Evolutionary conservation across 2,329 filamentous ascomycete genomes (phyloP).

Genomic region (Trichoderma sp.): DNA sequence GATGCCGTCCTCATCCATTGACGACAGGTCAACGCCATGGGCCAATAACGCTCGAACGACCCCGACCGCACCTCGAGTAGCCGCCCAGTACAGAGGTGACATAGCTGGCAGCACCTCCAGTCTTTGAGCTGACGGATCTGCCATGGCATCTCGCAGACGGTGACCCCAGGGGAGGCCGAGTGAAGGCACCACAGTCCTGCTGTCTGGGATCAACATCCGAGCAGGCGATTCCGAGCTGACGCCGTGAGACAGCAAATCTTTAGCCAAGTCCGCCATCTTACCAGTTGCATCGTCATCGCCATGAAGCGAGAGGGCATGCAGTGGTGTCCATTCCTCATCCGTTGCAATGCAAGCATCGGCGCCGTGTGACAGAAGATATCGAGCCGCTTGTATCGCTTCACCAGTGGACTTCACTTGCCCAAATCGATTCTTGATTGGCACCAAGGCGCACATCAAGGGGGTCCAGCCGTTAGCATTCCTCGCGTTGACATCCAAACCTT

Average conservation of each 20-base stretch:
- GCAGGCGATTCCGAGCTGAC: constrained; percentile 25
- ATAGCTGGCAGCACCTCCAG: not conserved
- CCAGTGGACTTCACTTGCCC: not conserved
- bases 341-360: constrained; percentile 32
- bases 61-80: constrained; percentile 4
- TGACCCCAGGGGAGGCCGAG: not conserved
- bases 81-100: constrained; percentile 25
- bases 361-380: constrained; percentile 34
- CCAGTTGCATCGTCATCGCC: constrained; percentile 4
- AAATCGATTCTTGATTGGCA: constrained; percentile 7
- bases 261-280: constrained; percentile 22
- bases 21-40: constrained; percentile 24
- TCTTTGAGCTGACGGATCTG: not conserved
- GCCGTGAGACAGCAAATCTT: constrained; percentile 27
- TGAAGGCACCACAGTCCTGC: not conserved
- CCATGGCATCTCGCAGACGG: not conserved
- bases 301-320: constrained; percentile 33
- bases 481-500: constrained; percentile 33
- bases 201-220: constrained; percentile 16
- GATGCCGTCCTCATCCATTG: not conserved
- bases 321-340: constrained; percentile 35
- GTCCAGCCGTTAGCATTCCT: constrained; percentile 37
- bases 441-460: constrained; percentile 37
- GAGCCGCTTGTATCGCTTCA: constrained; percentile 27
- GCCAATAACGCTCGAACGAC: constrained; percentile 9